Base-by-base conservation (phyloP, 805 yeast species). In the Isabelozyma heimii region DNA sequence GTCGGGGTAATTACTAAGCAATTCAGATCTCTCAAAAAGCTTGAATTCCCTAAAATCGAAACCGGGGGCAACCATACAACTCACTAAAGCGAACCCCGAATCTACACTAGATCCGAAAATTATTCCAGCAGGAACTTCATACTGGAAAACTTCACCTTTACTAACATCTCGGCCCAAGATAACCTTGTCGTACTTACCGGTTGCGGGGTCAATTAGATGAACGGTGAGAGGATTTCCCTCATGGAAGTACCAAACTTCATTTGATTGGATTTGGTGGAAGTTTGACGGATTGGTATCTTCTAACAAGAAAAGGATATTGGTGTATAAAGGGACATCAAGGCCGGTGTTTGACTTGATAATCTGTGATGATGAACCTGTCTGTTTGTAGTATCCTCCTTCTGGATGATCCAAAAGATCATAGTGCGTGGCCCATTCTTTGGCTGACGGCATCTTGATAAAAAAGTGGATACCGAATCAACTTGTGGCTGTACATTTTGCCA, bases 61-160 rank as follows among this genome's bases (percentile, higher is more conserved):
- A 1, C 65, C 65, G 6, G 65, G 65, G 4, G 61, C 42, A 8
- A 59, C 63, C 55, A 59, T 54, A 44, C 63, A 59, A 16, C 65
- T 58, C 7, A 61, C 63, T 16, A 61, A 47, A 15, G 59, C 51
- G 51, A 48, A 61, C 0, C 57, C 62, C 20, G 43, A 8, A 1
- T 59, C 63, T 2, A 58, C 62, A 26, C 57, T 53, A 3, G 63
- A 58, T 12, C 59, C 65, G 49, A 61, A 61, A 2, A 61, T 54
- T 12, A 53, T 55, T 5, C 58, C 61, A 38, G 48, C 52, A 8
- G 65, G 62, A 14, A 61, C 61, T 38, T 54, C 55, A 45, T 47
- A 57, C 48, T 55, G 62, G 12, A 59, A 49, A 3, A 49, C 47
- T 39, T 61, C 57, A 10, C 62, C 62, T 20, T 52, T 47, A 6